Evolutionary conservation across 1,284 basidiomycete species (phyloP).

Genomic region (Ustilago shanxiensis): DNA sequence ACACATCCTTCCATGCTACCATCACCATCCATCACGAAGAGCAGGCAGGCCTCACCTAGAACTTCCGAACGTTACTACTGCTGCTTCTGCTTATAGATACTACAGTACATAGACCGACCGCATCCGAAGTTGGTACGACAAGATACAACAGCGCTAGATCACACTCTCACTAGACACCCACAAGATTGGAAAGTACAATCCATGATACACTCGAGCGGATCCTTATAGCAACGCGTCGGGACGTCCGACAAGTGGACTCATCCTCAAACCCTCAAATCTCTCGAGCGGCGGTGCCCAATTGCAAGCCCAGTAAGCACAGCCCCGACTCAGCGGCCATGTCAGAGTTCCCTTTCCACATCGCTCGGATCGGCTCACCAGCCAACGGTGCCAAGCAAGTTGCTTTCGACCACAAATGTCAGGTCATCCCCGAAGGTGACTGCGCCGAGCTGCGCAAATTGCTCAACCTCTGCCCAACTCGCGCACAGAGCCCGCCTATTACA

Average conservation of each 20-base stretch:
- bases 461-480: slow-evolving; percentile 30
- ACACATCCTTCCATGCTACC: background rate
- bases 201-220: background rate
- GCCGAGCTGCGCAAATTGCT: slow-evolving; percentile 45
- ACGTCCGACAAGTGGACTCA: background rate
- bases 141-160: background rate
- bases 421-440: slow-evolving; percentile 48
- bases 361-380: slow-evolving; percentile 18
- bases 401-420: slow-evolving; percentile 42
- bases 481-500: slow-evolving; percentile 37
- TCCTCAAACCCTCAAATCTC: background rate
- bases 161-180: background rate
- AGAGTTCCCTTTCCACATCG: background rate
- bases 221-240: background rate
- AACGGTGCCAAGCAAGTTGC: slow-evolving; percentile 33
- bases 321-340: slow-evolving; percentile 18
- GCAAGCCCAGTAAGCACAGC: background rate
- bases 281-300: background rate
- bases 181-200: background rate
- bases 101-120: background rate
- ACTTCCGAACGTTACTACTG: too few relatives aligned
- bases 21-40: background rate
- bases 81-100: background rate
- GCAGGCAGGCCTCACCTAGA: too few relatives aligned
- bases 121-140: background rate